Evolutionary conservation across 2,329 filamentous ascomycete species (phyloP).

Genomic region (Xylariaceae sp.): DNA sequence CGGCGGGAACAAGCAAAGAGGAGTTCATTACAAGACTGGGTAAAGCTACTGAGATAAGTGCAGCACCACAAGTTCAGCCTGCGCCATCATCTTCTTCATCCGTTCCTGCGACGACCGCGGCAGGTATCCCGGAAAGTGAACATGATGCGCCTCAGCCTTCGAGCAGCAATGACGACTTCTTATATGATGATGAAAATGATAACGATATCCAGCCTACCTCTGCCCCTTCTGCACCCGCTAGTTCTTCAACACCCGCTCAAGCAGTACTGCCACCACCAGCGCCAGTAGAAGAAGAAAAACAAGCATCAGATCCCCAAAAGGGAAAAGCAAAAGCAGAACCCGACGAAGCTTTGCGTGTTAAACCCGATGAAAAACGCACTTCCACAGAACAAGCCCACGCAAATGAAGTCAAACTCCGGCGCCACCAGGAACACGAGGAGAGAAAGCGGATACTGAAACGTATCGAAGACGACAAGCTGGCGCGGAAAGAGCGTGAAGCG

Average conservation of each 20-base stretch:
- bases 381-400: slow-evolving; percentile 20
- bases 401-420: slow-evolving; percentile 51
- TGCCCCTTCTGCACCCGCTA: not conserved
- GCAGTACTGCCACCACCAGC: slow-evolving; percentile 35
- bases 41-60: slow-evolving; percentile 34
- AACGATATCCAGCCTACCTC: slow-evolving; percentile 15
- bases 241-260: slow-evolving; percentile 9
- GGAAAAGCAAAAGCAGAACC: slow-evolving; percentile 44
- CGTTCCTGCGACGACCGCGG: slow-evolving; percentile 1
- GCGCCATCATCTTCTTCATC: slow-evolving; percentile 3
- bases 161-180: slow-evolving; percentile 14
- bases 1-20: slow-evolving; percentile 56
- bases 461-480: slow-evolving; percentile 71
- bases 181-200: slow-evolving; percentile 14
- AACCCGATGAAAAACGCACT: slow-evolving; percentile 34
- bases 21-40: slow-evolving; percentile 58
- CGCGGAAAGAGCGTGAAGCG: slow-evolving; percentile 52
- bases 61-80: slow-evolving; percentile 12
- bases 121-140: slow-evolving; percentile 3
- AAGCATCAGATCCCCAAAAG: slow-evolving; percentile 40
- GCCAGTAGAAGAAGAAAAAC: slow-evolving; percentile 46
- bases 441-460: slow-evolving; percentile 64
- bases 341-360: slow-evolving; percentile 41
- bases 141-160: slow-evolving; percentile 11
- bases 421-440: slow-evolving; percentile 62